A percentile compares a stretch with the other conserved stretches of the same genome.
Conservation (phyloP, 345 rosid species). For the Salix dunnii region DNA sequence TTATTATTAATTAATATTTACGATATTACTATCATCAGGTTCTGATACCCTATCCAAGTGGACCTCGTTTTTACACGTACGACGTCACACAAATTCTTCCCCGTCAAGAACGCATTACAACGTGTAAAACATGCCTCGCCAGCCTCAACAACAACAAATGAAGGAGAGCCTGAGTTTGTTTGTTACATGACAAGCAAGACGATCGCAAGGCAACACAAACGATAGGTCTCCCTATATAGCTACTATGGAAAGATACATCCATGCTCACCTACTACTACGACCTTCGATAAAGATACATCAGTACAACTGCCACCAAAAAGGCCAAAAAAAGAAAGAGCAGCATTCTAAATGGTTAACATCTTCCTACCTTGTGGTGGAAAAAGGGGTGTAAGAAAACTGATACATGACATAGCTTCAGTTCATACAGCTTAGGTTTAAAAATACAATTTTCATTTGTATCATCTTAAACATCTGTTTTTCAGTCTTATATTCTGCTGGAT, state of each 20-base stretch:
- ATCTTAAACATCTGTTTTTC: conserved; percentile 3
- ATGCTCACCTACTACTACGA: not conserved
- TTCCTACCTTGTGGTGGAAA: conserved; percentile 3
- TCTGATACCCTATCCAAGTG: not conserved
- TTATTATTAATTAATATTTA: no score
- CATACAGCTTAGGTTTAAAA: conserved; percentile 1
- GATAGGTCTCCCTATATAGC: not conserved
- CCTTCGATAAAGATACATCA: not conserved
- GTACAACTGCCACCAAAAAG: conserved; percentile 5
- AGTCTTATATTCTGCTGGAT: not conserved
- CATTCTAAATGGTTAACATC: conserved; percentile 13
- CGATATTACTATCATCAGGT: not conserved
- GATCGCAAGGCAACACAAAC: not conserved
- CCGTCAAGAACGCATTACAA: not conserved
- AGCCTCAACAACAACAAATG: not conserved
- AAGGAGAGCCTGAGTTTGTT: not conserved
- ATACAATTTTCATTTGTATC: conserved; percentile 6
- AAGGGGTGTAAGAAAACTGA: not conserved
- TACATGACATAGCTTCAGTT: conserved; percentile 12
- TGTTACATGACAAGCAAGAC: not conserved
- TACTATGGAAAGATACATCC: not conserved
- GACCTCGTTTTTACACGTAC: not conserved
- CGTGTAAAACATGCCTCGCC: not conserved
- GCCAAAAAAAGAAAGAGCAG: not conserved
- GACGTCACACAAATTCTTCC: not conserved